Percentiles rank a stretch among this genome's conserved stretches.
phyloP scores from a whole-genome alignment of 768 basidiomycete species.

The Boletales sp. region DNA sequence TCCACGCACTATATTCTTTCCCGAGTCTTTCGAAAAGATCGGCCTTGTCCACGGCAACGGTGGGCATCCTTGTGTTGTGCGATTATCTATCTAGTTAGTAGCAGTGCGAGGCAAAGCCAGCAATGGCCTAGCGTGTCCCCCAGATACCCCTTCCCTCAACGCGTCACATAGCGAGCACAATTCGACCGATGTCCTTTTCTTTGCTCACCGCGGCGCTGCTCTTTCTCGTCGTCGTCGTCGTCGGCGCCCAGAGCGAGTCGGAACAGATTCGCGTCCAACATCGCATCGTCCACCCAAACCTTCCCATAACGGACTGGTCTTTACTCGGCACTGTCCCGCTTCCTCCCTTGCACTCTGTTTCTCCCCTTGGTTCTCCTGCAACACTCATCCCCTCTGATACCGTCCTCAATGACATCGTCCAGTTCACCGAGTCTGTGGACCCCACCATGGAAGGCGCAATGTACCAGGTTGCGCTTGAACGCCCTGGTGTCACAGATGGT shows the following conservation, averaged over 20 bases:
- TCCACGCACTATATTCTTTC: conserved; percentile 66
- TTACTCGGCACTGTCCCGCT: conserved; percentile 23
- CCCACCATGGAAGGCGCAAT: conserved; percentile 41
- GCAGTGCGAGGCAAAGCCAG: background rate
- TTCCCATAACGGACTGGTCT: conserved; percentile 22
- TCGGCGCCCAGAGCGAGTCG: conserved; percentile 10
- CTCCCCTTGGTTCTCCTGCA: conserved; percentile 30
- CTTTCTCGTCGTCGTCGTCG: conserved; percentile 13
- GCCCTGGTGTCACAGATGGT: conserved; percentile 38
- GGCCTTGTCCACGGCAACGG: conserved; percentile 91
- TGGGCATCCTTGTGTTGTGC: conserved; percentile 62
- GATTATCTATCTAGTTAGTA: too few species aligned
- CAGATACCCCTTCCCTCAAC: conserved; percentile 14
- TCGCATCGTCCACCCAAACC: conserved; percentile 31
- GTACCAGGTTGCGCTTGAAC: conserved; percentile 70
- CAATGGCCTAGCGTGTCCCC: conserved; percentile 8
- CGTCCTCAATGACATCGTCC: conserved; percentile 43
- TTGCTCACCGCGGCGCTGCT: background rate
- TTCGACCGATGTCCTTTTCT: conserved; percentile 6
- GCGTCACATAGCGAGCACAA: conserved; percentile 5
- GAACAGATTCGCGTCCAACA: conserved; percentile 21
- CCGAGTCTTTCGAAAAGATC: conserved; percentile 90
- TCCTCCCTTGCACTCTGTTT: conserved; percentile 32
- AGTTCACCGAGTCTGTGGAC: conserved; percentile 40
- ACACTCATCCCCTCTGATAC: conserved; percentile 39